Percentiles rank a stretch among this genome's conserved stretches.
Evolutionary conservation across 768 basidiomycete species (phyloP).

Genomic region (Rhizopogon roseolus): DNA sequence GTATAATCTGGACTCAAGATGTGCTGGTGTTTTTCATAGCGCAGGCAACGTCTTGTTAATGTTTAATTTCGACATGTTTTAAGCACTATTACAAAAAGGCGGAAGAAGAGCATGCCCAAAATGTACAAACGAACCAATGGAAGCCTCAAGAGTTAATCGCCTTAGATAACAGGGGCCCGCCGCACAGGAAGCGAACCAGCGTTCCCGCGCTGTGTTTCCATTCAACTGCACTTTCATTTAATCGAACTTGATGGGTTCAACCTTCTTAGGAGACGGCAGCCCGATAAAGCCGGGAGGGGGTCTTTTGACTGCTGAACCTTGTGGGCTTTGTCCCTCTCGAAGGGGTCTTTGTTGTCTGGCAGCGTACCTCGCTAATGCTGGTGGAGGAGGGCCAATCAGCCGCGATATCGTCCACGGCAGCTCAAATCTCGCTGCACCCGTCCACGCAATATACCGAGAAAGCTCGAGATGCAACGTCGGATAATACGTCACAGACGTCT

Average conservation of each 20-base stretch:
- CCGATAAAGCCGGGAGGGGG: slow-evolving; percentile 9
- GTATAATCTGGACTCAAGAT: not conserved
- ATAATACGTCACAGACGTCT: slow-evolving; percentile 93
- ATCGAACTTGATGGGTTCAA: slow-evolving; percentile 41
- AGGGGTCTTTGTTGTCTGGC: slow-evolving; percentile 6
- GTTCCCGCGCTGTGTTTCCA: not conserved
- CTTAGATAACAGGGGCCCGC: not conserved
- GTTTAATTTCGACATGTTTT: not conserved
- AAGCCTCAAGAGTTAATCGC: not conserved
- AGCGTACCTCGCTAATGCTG: slow-evolving; percentile 44
- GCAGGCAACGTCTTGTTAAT: not conserved
- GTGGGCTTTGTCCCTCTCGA: slow-evolving; percentile 12
- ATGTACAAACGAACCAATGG: slow-evolving; percentile 1
- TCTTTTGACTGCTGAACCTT: slow-evolving; percentile 21
- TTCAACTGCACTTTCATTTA: slow-evolving; percentile 17
- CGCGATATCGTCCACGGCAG: slow-evolving; percentile 79
- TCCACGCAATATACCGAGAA: slow-evolving; percentile 75
- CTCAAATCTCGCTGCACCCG: slow-evolving; percentile 62
- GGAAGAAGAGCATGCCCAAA: slow-evolving; percentile 6
- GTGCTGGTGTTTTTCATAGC: not conserved
- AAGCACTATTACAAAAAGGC: not conserved
- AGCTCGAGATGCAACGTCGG: slow-evolving; percentile 93
- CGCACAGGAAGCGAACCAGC: not conserved
- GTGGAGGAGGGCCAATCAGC: slow-evolving; percentile 75
- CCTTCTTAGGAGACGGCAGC: slow-evolving; percentile 37